Evolutionary conservation across 2,329 filamentous ascomycete species (phyloP).

Genomic region (Aspergillus ruber): DNA sequence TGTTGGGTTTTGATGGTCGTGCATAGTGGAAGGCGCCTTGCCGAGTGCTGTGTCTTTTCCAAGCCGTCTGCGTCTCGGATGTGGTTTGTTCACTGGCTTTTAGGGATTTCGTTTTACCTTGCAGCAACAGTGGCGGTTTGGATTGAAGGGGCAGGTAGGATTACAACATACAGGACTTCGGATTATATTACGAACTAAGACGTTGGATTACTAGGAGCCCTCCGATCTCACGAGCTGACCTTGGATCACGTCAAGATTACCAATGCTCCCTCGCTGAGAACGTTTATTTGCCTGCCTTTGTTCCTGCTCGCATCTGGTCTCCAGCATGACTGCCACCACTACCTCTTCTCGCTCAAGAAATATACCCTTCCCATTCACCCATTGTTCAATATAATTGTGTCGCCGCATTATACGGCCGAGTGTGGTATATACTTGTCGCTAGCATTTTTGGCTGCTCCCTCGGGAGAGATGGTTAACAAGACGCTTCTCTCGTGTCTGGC

Average conservation of each 20-base stretch:
- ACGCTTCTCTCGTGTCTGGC: constrained; percentile 63
- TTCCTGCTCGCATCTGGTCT: constrained; percentile 65
- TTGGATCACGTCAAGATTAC: constrained; percentile 32
- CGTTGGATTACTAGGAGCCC: constrained; percentile 16
- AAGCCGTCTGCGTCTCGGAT: constrained; percentile 68
- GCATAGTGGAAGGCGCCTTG: constrained; percentile 69
- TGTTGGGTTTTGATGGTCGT: constrained; percentile 67
- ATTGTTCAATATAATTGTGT: constrained; percentile 66
- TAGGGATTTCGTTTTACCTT: constrained; percentile 74
- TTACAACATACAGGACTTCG: not conserved
- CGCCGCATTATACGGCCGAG: constrained; percentile 88
- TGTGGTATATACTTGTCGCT: constrained; percentile 77
- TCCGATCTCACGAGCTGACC: constrained; percentile 28
- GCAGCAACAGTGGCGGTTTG: constrained; percentile 69
- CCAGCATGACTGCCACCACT: constrained; percentile 67
- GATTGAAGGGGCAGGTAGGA: constrained; percentile 70
- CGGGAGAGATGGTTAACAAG: constrained; percentile 59
- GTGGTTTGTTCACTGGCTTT: constrained; percentile 75
- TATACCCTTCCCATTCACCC: constrained; percentile 74
- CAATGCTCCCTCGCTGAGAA: constrained; percentile 43
- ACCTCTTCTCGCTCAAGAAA: constrained; percentile 66
- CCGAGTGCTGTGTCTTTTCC: constrained; percentile 62
- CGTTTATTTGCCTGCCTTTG: constrained; percentile 51
- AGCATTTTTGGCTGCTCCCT: constrained; percentile 65
- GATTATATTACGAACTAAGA: not conserved